A percentile compares a stretch with the other conserved stretches of the same genome.
Evolutionary conservation across 495 filamentous ascomycete genomes (phyloP).

Genomic region (Cairneyella variabilis): DNA sequence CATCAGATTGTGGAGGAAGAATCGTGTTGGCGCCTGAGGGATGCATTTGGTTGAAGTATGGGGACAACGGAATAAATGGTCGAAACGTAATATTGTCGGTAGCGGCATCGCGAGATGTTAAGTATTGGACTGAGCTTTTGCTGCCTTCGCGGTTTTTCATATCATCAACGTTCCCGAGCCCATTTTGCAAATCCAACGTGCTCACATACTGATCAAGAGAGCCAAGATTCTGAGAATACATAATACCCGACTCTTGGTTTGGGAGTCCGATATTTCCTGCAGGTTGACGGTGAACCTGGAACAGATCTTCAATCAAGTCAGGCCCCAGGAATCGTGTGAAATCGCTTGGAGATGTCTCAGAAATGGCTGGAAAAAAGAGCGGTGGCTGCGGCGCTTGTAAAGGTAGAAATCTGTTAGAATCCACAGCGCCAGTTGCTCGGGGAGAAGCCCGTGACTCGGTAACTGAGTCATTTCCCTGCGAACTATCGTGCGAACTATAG

Average conservation of each 20-base stretch:
- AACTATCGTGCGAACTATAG: neutral
- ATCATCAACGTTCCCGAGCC: neutral
- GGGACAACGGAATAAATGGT: slow-evolving; percentile 15
- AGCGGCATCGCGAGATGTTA: neutral
- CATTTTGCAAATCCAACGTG: slow-evolving; percentile 7
- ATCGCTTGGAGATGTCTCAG: slow-evolving; percentile 3
- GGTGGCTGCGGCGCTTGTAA: neutral
- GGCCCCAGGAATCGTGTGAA: slow-evolving; percentile 10
- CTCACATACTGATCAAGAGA: slow-evolving; percentile 16
- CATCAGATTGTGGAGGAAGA: too few relatives aligned
- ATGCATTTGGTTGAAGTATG: slow-evolving; percentile 8
- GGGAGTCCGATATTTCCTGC: slow-evolving; percentile 1
- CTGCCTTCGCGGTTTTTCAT: neutral
- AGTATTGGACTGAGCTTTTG: too few relatives aligned
- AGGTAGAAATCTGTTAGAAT: slow-evolving; percentile 3
- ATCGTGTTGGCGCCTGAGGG: too few relatives aligned
- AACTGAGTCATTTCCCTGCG: neutral
- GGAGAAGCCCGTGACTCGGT: neutral
- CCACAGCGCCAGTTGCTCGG: neutral
- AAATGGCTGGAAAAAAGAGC: neutral
- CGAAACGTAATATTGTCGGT: neutral
- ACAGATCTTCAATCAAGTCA: slow-evolving; percentile 14
- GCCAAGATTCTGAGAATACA: neutral
- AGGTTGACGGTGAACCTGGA: neutral
- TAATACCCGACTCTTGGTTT: neutral